Evolutionary conservation across 2,329 filamentous ascomycete species (phyloP).

Genomic region (Calonectria honghensis): DNA sequence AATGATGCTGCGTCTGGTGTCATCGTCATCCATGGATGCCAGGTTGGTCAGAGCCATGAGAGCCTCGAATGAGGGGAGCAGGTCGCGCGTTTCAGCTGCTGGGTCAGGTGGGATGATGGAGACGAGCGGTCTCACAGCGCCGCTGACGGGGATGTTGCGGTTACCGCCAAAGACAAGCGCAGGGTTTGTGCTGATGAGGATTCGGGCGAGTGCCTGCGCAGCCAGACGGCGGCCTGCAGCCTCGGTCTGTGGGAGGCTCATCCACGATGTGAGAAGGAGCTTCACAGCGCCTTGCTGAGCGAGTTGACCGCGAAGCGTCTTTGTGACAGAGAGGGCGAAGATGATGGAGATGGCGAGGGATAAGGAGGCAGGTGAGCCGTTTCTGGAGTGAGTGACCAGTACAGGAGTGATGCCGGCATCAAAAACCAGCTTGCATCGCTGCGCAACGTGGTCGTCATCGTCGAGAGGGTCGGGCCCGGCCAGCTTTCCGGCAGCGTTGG

Average conservation of each 20-base stretch:
- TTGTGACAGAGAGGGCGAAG: constrained; percentile 84
- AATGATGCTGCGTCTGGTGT: constrained; percentile 81
- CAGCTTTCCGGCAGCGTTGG: constrained; percentile 85
- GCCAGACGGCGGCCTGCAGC: constrained; percentile 72
- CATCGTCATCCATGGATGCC: constrained; percentile 84
- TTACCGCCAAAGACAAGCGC: constrained; percentile 87
- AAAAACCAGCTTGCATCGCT: constrained; percentile 86
- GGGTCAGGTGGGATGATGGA: constrained; percentile 82
- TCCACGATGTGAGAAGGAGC: constrained; percentile 83
- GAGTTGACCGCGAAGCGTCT: constrained; percentile 83
- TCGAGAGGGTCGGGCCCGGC: constrained; percentile 80
- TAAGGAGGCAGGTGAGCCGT: constrained; percentile 81
- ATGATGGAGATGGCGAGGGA: constrained; percentile 85
- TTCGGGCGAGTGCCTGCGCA: constrained; percentile 87
- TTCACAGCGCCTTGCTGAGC: constrained; percentile 96
- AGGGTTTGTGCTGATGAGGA: constrained; percentile 91
- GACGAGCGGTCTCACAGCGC: constrained; percentile 88
- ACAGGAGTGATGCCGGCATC: constrained; percentile 86
- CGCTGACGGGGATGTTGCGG: constrained; percentile 82
- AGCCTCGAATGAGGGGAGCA: constrained; percentile 92
- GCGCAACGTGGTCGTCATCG: constrained; percentile 83
- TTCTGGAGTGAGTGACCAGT: constrained; percentile 84
- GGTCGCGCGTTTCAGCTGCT: constrained; percentile 79
- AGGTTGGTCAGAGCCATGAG: constrained; percentile 96
- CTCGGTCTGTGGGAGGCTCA: constrained; percentile 74